Base-by-base conservation (phyloP, 768 basidiomycete species). In the Kwoniella botswanensis region DNA sequence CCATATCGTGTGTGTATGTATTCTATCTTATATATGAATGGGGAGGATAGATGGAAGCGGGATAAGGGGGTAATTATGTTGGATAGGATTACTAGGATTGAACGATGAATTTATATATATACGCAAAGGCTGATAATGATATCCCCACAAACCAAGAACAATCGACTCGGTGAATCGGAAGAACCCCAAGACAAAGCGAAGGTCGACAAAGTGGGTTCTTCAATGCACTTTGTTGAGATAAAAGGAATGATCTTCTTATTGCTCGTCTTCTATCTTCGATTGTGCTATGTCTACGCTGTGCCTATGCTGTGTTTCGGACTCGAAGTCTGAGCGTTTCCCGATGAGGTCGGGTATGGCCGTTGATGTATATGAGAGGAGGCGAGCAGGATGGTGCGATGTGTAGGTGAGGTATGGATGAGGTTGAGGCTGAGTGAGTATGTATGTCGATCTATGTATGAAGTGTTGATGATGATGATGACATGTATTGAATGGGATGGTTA, bases 1-100 rank as follows among this genome's bases (percentile, higher is more conserved):
- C 52, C 74, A 72, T 75, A 35, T 35, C 35, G 35, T 9, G 4
- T 71, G 60, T 44, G 17, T 44, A 21, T 70, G 26, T 56, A 26
- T 26, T 26, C 26, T 26, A 26, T 29, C 4, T 53, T 59, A 5
- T n/a, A 71, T 55, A 60, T 59, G 58, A 10, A 5, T 46, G 44
- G 4, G 44, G 3, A n/a, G 11, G 15, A 22, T 44, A 7, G 50
- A n/a, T 63, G 22, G 43, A 46, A 9, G 42, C 7, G 24, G 42
- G 21, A 63, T 17, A 44, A 61, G n/a, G 18, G 12, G 60, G 29
- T 35, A 21, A 12, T 12, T 41, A 60, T 55, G 55, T 35, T 42
- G 35, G 5, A 9, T 35, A 35, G 7, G 35, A 35, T 6, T 35
- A 35, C 35, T 35, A 35, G 5, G 7, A 35, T 35, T 35, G 35